A percentile compares a stretch with the other conserved stretches of the same genome.
Conservation (phyloP, 306 rosid genomes). For the Pueraria montana region DNA sequence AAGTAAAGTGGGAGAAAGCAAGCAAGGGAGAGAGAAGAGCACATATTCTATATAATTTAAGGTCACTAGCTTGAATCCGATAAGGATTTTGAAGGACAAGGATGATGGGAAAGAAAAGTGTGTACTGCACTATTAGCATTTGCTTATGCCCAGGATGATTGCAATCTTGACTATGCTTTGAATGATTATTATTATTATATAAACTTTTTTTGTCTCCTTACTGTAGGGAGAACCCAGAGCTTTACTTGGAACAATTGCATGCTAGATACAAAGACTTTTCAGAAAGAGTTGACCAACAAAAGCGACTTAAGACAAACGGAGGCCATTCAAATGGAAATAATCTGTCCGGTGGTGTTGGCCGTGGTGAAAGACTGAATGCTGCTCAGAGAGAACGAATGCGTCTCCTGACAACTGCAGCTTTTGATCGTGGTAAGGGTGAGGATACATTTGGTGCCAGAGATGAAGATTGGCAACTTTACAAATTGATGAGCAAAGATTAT, state of each 20-base stretch:
- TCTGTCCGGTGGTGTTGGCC: conserved; percentile 48
- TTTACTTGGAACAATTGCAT: conserved; percentile 73
- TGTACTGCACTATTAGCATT: not conserved
- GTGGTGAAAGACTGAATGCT: conserved; percentile 89
- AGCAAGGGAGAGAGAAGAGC: not conserved
- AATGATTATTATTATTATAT: conserved; percentile 4
- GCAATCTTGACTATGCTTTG: conserved; percentile 30
- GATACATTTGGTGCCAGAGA: conserved; percentile 66
- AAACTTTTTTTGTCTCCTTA: conserved; percentile 27
- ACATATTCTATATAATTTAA: not conserved
- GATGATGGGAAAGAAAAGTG: too few relatives aligned
- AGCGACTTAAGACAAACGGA: conserved; percentile 41
- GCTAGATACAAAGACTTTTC: conserved; percentile 71
- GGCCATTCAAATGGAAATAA: conserved; percentile 25
- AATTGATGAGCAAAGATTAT: conserved; percentile 61
- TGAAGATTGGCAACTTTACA: conserved; percentile 89
- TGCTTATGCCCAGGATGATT: not conserved
- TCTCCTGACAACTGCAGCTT: conserved; percentile 89
- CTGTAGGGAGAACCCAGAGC: conserved; percentile 80
- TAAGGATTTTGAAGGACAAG: not conserved
- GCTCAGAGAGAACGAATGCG: conserved; percentile 93
- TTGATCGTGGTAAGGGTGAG: conserved; percentile 89
- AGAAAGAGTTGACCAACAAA: conserved; percentile 51
- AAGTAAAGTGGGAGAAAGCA: not conserved
- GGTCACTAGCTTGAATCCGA: not conserved